A percentile compares a stretch with the other conserved stretches of the same genome.
Conservation (phyloP, 1,284 basidiomycete species). For the Cryptococcus sp. region DNA sequence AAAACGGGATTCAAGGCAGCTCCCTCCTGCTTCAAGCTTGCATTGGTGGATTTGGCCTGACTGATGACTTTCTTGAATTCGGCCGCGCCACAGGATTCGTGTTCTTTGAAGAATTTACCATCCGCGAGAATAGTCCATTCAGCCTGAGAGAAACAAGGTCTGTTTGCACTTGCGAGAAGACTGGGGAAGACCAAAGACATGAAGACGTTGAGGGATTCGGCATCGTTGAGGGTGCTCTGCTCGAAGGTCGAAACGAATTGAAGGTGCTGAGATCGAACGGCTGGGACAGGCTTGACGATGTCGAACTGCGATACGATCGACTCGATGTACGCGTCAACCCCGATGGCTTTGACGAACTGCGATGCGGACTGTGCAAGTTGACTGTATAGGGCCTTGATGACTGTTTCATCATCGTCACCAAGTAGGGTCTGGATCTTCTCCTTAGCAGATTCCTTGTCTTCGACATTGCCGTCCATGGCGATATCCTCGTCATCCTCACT, state of each 20-base stretch:
- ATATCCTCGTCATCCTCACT: background rate
- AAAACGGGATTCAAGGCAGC: background rate
- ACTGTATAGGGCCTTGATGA: conserved; percentile 27
- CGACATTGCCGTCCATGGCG: background rate
- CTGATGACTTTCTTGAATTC: background rate
- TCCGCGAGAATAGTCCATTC: background rate
- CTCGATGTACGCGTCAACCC: conserved; percentile 51
- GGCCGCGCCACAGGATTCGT: background rate
- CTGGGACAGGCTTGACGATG: no score
- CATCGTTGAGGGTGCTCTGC: no score
- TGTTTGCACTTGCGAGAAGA: conserved; percentile 63
- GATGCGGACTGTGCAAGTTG: conserved; percentile 59
- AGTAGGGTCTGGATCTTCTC: background rate
- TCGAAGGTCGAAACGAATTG: conserved; percentile 63
- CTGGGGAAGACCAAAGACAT: conserved; percentile 64
- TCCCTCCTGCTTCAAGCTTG: background rate
- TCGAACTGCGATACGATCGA: no score
- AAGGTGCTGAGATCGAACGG: conserved; percentile 54
- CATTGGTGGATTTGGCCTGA: background rate
- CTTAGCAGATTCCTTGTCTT: background rate
- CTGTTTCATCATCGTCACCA: conserved; percentile 16
- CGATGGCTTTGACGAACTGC: conserved; percentile 52
- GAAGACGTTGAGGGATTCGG: no score
- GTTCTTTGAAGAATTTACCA: background rate
- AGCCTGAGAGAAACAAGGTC: background rate